Evolutionary conservation across 768 basidiomycete genomes (phyloP).

Genomic region (Kwoniella sp.): DNA sequence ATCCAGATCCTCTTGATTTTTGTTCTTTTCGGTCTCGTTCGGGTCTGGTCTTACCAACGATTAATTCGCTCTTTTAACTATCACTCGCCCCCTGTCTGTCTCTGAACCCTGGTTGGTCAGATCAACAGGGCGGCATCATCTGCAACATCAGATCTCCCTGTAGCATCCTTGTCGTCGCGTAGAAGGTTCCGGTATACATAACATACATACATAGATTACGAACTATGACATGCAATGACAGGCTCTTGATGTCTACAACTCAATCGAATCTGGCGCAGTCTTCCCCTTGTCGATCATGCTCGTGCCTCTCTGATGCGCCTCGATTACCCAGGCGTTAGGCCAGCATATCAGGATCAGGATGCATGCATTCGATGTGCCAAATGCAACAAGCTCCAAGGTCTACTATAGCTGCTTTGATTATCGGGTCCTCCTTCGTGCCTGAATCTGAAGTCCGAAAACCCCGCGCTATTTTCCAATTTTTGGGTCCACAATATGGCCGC

Average conservation of each 20-base stretch:
- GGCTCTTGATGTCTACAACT: slow-evolving; percentile 16
- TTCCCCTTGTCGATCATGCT: no score
- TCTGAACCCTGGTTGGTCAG: slow-evolving; percentile 12
- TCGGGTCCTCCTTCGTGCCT: not conserved
- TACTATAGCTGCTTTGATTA: no score
- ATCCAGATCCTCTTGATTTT: not conserved
- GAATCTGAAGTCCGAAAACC: not conserved
- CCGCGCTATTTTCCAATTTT: not conserved
- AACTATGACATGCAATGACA: slow-evolving; percentile 23
- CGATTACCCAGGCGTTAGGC: no score
- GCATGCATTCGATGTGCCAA: no score
- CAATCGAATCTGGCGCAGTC: no score
- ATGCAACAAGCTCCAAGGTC: no score
- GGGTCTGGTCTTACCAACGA: slow-evolving; percentile 22
- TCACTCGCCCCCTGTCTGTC: not conserved
- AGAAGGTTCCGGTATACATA: not conserved
- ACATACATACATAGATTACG: slow-evolving; percentile 15
- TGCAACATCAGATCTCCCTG: not conserved
- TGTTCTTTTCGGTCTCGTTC: slow-evolving; percentile 6
- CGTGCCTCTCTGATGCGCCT: no score
- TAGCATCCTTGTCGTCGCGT: slow-evolving; percentile 8
- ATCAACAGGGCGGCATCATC: no score
- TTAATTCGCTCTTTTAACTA: slow-evolving; percentile 10
- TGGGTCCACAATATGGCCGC: no score
- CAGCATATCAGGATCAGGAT: no score